Conservation (phyloP, 2,329 filamentous ascomycete genomes). For the Microcyclospora pomicola region DNA sequence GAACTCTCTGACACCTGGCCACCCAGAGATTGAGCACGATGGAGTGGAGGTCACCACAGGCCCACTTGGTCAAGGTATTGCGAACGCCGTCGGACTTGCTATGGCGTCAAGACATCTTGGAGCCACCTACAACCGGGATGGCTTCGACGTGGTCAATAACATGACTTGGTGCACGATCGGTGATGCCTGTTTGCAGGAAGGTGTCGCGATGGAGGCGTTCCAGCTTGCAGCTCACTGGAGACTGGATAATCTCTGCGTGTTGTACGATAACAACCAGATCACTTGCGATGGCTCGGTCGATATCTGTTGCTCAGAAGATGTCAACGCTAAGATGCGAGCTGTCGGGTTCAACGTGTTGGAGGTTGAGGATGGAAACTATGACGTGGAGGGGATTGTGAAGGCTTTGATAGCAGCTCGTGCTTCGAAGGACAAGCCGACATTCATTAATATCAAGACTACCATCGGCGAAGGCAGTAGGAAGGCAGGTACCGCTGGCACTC, state of each 20-base stretch:
- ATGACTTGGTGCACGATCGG: slow-evolving; percentile 44
- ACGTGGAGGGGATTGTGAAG: slow-evolving; percentile 36
- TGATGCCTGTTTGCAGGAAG: slow-evolving; percentile 46
- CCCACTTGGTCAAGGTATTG: slow-evolving; percentile 44
- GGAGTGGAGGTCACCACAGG: slow-evolving; percentile 48
- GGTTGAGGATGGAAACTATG: slow-evolving; percentile 39
- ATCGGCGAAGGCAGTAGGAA: slow-evolving; percentile 40
- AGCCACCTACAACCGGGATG: slow-evolving; percentile 39
- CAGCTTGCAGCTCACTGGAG: slow-evolving; percentile 42
- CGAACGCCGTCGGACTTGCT: slow-evolving; percentile 46
- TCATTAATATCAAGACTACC: slow-evolving; percentile 43
- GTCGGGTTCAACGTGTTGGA: slow-evolving; percentile 43
- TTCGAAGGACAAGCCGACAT: slow-evolving; percentile 34
- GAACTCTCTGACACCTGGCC: slow-evolving; percentile 39
- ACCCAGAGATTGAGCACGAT: slow-evolving; percentile 40
- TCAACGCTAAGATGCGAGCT: slow-evolving; percentile 44
- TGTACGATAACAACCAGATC: slow-evolving; percentile 48
- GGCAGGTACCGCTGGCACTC: slow-evolving; percentile 40
- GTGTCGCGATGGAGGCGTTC: slow-evolving; percentile 44
- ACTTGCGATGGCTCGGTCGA: slow-evolving; percentile 45
- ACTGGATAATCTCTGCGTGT: slow-evolving; percentile 42
- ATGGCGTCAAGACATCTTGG: slow-evolving; percentile 44
- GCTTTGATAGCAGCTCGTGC: slow-evolving; percentile 29
- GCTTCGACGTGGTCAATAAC: slow-evolving; percentile 36
- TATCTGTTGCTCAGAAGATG: slow-evolving; percentile 38